Conservation (phyloP, 208 protist species). For the Acanthamoeba lenticulata region DNA sequence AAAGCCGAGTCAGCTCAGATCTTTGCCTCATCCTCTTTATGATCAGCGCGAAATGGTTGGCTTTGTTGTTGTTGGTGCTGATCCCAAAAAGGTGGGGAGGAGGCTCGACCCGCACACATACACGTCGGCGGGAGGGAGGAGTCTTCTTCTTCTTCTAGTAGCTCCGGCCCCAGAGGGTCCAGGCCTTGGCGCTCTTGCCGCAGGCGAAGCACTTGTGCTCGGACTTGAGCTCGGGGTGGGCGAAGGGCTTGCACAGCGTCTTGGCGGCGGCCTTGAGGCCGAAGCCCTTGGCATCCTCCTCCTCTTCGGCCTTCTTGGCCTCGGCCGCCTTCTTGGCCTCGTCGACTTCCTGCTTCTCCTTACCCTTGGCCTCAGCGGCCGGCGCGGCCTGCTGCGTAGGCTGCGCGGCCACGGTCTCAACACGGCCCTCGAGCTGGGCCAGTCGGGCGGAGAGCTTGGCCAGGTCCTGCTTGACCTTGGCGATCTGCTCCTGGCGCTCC, state of each 20-base stretch:
- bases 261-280: slow-evolving; percentile 96
- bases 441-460: background rate
- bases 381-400: background rate
- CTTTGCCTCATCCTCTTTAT: no score
- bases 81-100: no score
- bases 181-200: slow-evolving; percentile 73
- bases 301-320: slow-evolving; percentile 49
- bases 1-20: no score
- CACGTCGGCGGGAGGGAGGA: no score
- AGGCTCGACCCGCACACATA: no score
- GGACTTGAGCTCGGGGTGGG: slow-evolving; percentile 89
- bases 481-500: slow-evolving; percentile 44
- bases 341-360: background rate
- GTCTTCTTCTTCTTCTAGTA: slow-evolving; percentile 73
- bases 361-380: background rate
- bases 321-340: slow-evolving; percentile 25
- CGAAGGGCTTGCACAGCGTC: slow-evolving; percentile 96
- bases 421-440: background rate
- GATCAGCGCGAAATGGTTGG: no score
- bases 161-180: slow-evolving; percentile 81
- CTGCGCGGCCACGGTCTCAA: background rate
- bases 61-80: no score
- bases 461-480: slow-evolving; percentile 52
- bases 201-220: slow-evolving; percentile 92
- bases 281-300: slow-evolving; percentile 86